Percentiles rank a stretch among this genome's conserved stretches.
phyloP scores from a whole-genome alignment of 768 basidiomycete species.

The Cystoderma amianthinum region DNA sequence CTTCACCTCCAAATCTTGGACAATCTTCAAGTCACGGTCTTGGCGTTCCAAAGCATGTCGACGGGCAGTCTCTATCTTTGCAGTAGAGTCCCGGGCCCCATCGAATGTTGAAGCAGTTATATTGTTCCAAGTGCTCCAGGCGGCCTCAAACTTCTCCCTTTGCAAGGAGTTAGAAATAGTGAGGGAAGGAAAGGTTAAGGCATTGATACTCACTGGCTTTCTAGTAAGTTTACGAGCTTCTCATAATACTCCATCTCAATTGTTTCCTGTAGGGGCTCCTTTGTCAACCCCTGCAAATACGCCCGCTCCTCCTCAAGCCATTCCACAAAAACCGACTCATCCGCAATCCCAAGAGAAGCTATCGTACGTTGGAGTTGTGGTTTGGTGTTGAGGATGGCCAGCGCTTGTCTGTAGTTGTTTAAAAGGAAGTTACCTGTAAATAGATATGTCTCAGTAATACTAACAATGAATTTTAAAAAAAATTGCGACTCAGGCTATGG shows the following conservation, averaged over 20 bases:
- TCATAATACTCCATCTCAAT: slow-evolving; percentile 11
- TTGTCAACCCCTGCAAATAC: slow-evolving; percentile 9
- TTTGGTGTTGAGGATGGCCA: slow-evolving; percentile 9
- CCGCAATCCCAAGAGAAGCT: slow-evolving; percentile 1
- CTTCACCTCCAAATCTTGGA: slow-evolving; percentile 8
- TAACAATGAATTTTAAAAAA: neutral
- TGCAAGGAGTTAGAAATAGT: neutral
- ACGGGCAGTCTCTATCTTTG: too few species aligned
- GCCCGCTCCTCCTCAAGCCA: slow-evolving; percentile 14
- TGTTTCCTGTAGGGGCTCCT: slow-evolving; percentile 10
- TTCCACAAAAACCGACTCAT: slow-evolving; percentile 5
- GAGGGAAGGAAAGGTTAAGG: too few species aligned
- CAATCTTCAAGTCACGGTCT: neutral
- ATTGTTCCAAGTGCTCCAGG: neutral
- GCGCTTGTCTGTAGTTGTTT: slow-evolving; percentile 18
- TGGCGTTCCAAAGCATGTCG: neutral
- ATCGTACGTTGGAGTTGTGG: slow-evolving; percentile 3
- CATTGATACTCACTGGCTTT: slow-evolving; percentile 3
- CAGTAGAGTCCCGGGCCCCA: neutral
- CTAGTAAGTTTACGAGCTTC: slow-evolving; percentile 5
- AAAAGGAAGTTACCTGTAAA: slow-evolving; percentile 7
- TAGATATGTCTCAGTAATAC: neutral
- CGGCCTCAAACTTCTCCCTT: neutral
- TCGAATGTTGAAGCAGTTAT: neutral
- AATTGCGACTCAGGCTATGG: too few species aligned